phyloP scores from a whole-genome alignment of 495 filamentous ascomycete genomes.

The Chlorociboria aeruginascens region DNA sequence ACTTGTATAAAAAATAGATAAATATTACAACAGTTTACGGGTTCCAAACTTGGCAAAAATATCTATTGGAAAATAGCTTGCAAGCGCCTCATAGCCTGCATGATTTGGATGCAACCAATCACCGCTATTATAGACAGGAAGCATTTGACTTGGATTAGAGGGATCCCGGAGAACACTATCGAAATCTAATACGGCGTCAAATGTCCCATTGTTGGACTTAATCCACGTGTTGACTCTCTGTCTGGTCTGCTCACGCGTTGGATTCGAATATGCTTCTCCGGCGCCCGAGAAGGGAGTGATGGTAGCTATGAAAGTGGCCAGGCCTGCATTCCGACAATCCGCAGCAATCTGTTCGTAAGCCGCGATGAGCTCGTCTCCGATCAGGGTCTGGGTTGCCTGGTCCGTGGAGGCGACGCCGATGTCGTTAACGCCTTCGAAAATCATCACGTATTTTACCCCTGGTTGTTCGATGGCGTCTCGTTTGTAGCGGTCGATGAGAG shows the following conservation, averaged over 20 bases:
- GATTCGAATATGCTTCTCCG: conserved; percentile 39
- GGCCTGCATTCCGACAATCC: conserved; percentile 41
- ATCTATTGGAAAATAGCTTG: conserved; percentile 44
- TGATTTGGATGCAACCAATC: conserved; percentile 63
- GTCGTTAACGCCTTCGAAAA: conserved; percentile 70
- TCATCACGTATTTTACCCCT: conserved; percentile 48
- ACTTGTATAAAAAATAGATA: no score
- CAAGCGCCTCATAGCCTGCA: conserved; percentile 50
- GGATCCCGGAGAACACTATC: conserved; percentile 43
- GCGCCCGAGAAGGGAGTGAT: conserved; percentile 53
- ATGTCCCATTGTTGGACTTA: conserved; percentile 33
- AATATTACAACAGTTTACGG: no score
- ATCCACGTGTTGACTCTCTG: conserved; percentile 54
- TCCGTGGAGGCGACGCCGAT: conserved; percentile 38
- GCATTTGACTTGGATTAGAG: conserved; percentile 29
- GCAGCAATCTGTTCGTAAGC: conserved; percentile 44
- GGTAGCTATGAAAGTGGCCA: conserved; percentile 50
- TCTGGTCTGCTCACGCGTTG: conserved; percentile 43
- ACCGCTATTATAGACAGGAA: conserved; percentile 45
- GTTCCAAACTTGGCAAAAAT: conserved; percentile 29
- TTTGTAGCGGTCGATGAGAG: conserved; percentile 47
- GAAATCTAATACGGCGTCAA: conserved; percentile 56
- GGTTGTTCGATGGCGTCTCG: conserved; percentile 48
- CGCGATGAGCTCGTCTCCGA: conserved; percentile 38
- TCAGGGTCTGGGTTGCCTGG: conserved; percentile 31